A percentile compares a stretch with the other conserved stretches of the same genome.
Evolutionary conservation across 805 yeast genomes (phyloP).

Genomic region (Candida silvatica): DNA sequence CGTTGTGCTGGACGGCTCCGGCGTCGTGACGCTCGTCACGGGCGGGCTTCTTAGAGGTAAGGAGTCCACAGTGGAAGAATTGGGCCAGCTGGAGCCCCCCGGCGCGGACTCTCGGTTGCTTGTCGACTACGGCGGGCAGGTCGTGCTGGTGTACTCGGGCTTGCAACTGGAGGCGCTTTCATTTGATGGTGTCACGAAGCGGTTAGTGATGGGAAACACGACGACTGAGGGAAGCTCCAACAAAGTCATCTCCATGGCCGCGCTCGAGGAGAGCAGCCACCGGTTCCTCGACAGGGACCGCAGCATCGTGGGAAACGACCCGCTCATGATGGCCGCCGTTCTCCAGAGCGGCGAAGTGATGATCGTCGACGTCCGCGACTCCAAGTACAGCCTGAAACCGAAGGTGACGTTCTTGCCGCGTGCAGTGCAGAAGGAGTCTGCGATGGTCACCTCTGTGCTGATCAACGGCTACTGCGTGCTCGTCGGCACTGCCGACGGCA

Average conservation of each 20-base stretch:
- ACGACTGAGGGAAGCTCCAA: no score
- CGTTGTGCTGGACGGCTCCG: conserved; percentile 14
- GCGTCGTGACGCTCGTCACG: conserved; percentile 18
- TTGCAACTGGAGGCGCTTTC: conserved; percentile 14
- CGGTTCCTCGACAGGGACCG: conserved; percentile 8
- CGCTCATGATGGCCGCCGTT: conserved; percentile 23
- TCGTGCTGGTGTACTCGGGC: conserved; percentile 14
- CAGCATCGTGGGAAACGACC: conserved; percentile 21
- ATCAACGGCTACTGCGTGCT: conserved; percentile 22
- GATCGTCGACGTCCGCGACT: conserved; percentile 32
- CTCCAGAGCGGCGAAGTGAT: conserved; percentile 32
- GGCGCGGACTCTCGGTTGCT: conserved; percentile 8
- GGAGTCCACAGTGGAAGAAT: background rate
- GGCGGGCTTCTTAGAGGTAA: conserved; percentile 10
- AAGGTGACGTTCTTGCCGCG: conserved; percentile 13
- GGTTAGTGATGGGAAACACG: background rate
- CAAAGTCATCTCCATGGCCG: conserved; percentile 16
- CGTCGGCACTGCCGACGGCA: conserved; percentile 36
- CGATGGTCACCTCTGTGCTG: conserved; percentile 20
- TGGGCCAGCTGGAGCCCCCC: conserved; percentile 6
- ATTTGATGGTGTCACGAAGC: conserved; percentile 6
- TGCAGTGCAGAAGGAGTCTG: conserved; percentile 16
- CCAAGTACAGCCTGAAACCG: conserved; percentile 14
- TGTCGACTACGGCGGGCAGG: conserved; percentile 25
- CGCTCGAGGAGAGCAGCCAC: conserved; percentile 17